Evolutionary conservation across 306 rosid species (phyloP).

Genomic region (Malus fusca): DNA sequence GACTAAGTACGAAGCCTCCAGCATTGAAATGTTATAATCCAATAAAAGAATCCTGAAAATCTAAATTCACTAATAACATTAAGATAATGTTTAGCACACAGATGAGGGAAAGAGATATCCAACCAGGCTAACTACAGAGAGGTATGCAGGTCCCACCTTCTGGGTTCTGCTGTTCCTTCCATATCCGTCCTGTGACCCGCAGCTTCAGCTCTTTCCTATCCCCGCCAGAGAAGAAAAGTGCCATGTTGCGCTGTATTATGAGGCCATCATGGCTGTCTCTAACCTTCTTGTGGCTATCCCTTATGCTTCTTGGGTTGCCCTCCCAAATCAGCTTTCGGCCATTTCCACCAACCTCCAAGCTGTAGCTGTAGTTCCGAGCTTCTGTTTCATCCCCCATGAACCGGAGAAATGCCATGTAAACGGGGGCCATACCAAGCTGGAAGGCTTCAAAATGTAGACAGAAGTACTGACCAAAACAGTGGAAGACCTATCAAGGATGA

Average conservation of each 20-base stretch:
- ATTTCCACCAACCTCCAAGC: conserved; percentile 74
- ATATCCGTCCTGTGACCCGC: conserved; percentile 65
- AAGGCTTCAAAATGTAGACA: conserved; percentile 83
- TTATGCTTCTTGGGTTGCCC: conserved; percentile 60
- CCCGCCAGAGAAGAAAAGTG: conserved; percentile 73
- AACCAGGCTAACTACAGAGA: conserved; percentile 37
- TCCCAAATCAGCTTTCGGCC: conserved; percentile 63
- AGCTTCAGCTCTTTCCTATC: conserved; percentile 74
- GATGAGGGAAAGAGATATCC: conserved; percentile 5
- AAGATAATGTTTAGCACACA: conserved; percentile 13
- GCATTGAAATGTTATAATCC: neutral
- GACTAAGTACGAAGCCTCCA: neutral
- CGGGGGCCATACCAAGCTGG: conserved; percentile 75
- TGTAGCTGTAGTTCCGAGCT: conserved; percentile 55
- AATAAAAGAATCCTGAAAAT: conserved; percentile 6
- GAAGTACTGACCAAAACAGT: conserved; percentile 69
- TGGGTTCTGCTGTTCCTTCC: conserved; percentile 71
- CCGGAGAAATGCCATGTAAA: conserved; percentile 70
- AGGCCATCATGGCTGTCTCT: conserved; percentile 78
- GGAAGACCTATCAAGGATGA: conserved; percentile 48
- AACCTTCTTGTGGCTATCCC: conserved; percentile 70
- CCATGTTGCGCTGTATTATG: conserved; percentile 64
- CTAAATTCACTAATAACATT: conserved; percentile 24
- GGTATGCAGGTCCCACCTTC: conserved; percentile 54
- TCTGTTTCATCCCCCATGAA: conserved; percentile 75